Evolutionary conservation across 495 filamentous ascomycete genomes (phyloP).

Genomic region (Physcia stellaris): DNA sequence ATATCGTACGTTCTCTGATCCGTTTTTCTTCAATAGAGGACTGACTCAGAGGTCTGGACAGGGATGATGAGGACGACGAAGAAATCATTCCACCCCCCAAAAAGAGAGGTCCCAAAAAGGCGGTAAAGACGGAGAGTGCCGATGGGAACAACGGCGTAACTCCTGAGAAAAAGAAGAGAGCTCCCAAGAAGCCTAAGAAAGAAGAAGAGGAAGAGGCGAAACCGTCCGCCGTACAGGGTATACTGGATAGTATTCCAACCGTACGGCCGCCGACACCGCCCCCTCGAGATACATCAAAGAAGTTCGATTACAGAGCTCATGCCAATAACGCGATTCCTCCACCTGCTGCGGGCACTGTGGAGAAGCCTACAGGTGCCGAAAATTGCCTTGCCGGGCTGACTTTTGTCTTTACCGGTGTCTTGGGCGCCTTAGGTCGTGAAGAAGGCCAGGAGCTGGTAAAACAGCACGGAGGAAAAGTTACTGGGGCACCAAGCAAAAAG

Average conservation of each 20-base stretch:
- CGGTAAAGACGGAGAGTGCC: no score
- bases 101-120: no score
- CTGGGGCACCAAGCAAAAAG: constrained; percentile 70
- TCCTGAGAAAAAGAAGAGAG: no score
- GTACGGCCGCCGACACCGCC: constrained; percentile 74
- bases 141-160: no score
- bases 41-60: no score
- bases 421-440: constrained; percentile 66
- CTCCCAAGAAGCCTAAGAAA: constrained; percentile 45
- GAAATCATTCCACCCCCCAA: no score
- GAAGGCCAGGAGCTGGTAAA: constrained; percentile 82
- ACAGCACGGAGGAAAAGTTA: constrained; percentile 84
- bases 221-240: constrained; percentile 60
- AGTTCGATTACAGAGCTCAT: constrained; percentile 55
- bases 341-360: constrained; percentile 45
- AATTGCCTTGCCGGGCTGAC: constrained; percentile 86
- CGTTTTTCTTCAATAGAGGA: no score
- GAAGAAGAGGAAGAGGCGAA: constrained; percentile 47
- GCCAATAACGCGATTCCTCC: constrained; percentile 42
- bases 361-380: constrained; percentile 71
- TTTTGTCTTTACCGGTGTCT: constrained; percentile 93
- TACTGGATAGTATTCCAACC: constrained; percentile 75
- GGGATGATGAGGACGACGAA: no score
- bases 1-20: no score
- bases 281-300: constrained; percentile 39